These are phyloP conservation scores for Plasmodium gaboni DNA, from an alignment of 169 alveolate genomes.

Conservation along the genomic window DNA sequence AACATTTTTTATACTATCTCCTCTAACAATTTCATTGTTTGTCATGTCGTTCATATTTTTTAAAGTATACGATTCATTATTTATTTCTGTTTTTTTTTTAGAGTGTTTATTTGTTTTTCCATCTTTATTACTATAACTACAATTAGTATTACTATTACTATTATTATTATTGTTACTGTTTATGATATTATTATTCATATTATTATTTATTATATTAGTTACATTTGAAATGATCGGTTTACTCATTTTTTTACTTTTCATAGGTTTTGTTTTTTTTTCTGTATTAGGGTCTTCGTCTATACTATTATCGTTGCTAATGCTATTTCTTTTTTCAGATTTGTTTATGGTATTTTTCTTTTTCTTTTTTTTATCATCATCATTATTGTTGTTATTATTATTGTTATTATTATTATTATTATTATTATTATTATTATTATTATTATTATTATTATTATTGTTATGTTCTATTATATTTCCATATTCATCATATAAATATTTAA, in stretches of 20 bases:
- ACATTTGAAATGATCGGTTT: no score
- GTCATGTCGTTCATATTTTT: no score
- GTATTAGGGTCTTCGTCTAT: not conserved
- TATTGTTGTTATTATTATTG: not conserved
- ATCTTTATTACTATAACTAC: not conserved
- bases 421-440: no score
- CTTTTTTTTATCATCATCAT: not conserved
- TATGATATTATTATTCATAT: no score
- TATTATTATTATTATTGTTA: not conserved
- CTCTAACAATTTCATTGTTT: no score
- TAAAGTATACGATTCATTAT: no score
- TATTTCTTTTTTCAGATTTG: not conserved
- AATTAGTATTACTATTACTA: not conserved
- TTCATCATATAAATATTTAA: slow-evolving; percentile 61
- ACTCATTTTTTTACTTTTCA: not conserved
- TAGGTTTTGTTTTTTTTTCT: not conserved
- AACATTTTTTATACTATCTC: no score
- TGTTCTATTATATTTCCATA: slow-evolving; percentile 53
- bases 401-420: not conserved
- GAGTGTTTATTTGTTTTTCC: no score
- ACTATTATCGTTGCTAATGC: not conserved
- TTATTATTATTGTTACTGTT: not conserved
- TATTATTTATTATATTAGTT: no score
- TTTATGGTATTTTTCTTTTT: not conserved
- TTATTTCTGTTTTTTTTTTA: no score